Evolutionary conservation across 768 basidiomycete genomes (phyloP), one percentile per base, ranked within the genome.

Genomic region (Pleurotus salmoneostramineus): DNA sequence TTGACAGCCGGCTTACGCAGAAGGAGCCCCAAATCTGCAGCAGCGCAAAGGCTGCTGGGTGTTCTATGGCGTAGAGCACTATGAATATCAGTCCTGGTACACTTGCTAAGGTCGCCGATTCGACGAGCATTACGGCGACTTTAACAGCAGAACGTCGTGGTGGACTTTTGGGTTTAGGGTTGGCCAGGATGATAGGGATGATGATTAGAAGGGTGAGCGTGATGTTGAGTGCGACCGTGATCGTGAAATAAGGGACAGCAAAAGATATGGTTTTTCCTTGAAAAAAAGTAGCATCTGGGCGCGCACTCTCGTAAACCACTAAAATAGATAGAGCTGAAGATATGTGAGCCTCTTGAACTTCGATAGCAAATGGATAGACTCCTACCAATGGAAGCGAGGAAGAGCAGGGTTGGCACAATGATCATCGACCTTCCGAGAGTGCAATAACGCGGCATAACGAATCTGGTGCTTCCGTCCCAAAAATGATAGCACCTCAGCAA

Each of bases 11-110:
- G 63, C 71, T 32, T 49, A 73, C 73, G 45, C 67, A 68, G 56
- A 71, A 68, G 51, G 70, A 70, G 4, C 68, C 65, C 65, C 69
- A 73, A 37, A 72, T 63, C 31, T 69, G 69, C 45, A 65, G 64
- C 58, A 73, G 62, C 14, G 66, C 66, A 45, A 66, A 64, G 14
- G 64, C 62, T 33, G 70, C 60, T 3, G 64, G 63, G 51, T 62
- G 64, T 42, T 66, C 64, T 3, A 65, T 60, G 17, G 69, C 71
- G 60, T 71, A 71, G 2, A 67, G 61, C 57, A 66, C 57, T 11
- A 70, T 59, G 57, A 70, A 69, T 17, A 65, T 57, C 37, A 72
- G 60, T 14, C 70, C 70, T 14, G 69, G 55, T 36, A 69, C 27
- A 5, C 68, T 67, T 64, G 69, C 71, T 3, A 69, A 69, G 17